Conservation (phyloP, 2,329 filamentous ascomycete genomes). For the Colletotrichum simmondsii region DNA sequence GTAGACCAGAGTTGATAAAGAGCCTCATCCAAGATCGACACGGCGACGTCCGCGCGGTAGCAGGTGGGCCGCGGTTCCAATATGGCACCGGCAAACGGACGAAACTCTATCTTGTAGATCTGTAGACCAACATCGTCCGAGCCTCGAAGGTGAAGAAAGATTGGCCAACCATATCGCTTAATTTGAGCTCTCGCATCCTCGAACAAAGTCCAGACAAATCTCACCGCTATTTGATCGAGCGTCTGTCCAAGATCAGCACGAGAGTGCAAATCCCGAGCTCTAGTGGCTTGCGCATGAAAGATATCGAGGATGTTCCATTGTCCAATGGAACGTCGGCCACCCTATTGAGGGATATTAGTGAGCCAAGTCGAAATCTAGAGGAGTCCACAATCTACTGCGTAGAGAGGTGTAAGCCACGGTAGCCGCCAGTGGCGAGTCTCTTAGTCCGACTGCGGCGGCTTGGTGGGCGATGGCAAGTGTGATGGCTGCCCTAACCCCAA, state of each 20-base stretch:
- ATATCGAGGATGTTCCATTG: neutral
- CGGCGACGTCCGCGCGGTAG: constrained; percentile 20
- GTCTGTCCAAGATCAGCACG: constrained; percentile 3
- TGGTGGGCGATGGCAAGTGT: neutral
- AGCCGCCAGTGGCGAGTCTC: constrained; percentile 9
- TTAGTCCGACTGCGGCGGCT: neutral
- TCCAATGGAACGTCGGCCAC: neutral
- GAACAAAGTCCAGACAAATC: constrained; percentile 5
- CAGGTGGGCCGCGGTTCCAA: neutral
- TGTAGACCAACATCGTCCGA: neutral
- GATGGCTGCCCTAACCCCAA: constrained; percentile 12
- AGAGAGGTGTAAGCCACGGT: neutral
- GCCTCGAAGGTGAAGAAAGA: neutral
- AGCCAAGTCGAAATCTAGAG: constrained; percentile 10
- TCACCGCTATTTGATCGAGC: constrained; percentile 26
- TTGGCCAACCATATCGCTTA: neutral
- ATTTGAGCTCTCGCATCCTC: neutral
- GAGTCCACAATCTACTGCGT: neutral
- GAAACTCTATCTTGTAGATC: constrained; percentile 29
- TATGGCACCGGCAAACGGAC: constrained; percentile 17
- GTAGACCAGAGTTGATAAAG: constrained; percentile 8
- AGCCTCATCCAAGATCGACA: constrained; percentile 21
- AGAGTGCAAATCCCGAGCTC: neutral
- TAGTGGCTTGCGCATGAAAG: neutral
- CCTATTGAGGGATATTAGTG: neutral